Evolutionary conservation across 2,329 filamentous ascomycete genomes (phyloP), one percentile per base, ranked within the genome.

Genomic region (Neonectria faginata): DNA sequence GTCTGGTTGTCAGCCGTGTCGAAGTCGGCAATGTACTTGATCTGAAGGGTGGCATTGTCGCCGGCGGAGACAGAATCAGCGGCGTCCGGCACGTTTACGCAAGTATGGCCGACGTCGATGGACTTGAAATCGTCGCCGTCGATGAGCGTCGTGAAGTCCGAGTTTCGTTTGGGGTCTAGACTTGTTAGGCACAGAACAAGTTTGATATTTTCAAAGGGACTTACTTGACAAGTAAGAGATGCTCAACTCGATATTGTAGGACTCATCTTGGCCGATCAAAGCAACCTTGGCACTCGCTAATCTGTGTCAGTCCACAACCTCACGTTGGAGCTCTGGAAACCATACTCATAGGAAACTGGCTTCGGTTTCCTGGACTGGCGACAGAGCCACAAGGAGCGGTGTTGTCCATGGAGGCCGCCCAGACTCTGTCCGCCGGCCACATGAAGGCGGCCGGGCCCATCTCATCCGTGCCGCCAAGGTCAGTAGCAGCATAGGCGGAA

Each of bases 401-500:
- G 72, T 89, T 89, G 73, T 89, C 87, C 42, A 82, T 77, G 14
- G 79, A 78, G 29, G 82, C 83, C 57, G 79, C 79, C 86, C 86
- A 90, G 51, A 79, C 77, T 57, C 87, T 80, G 74, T 89, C 86
- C n/a, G 79, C 74, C 7, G 87, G 87, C 87, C 87, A 90, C 75
- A 89, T 78, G 70, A 89, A 88, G 10, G 84, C 85, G 18, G 86
- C 85, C 5, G 86, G 86, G 18, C 86, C 87, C 77, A 81, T 81
- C 55, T 76, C 73, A 8, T 74, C 69, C 2, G 52, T 52, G 11
- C 18, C 27, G 3, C 66, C 66, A 20, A 31, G 57, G 9, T 70
- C 67, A 1, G 53, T 33, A 20, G 57, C 66, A 42, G 57, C 68
- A 41, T 57, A 54, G 48, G 58, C 65, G 47, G 41, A 54, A 7